A percentile compares a stretch with the other conserved stretches of the same genome.
Conservation (phyloP, 2,329 filamentous ascomycete genomes). For the Alternaria hordeiaustralica region DNA sequence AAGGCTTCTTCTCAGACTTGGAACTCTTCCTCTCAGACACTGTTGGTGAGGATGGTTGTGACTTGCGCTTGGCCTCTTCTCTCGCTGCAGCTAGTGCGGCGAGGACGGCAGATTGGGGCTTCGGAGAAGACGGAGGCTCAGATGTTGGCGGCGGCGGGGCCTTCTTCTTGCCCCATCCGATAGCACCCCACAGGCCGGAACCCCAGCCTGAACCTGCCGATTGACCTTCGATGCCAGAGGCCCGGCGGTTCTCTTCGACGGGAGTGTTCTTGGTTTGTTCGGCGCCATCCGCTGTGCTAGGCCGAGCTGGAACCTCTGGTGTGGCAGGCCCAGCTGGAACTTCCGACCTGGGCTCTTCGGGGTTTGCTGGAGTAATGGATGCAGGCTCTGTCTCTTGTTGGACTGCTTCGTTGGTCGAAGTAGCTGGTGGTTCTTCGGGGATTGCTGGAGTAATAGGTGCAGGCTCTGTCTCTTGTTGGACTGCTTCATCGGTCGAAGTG, state of each 20-base stretch:
- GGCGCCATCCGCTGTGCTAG: constrained; percentile 6
- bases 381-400: not conserved
- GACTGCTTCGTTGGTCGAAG: not conserved
- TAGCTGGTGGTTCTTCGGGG: not conserved
- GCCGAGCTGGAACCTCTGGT: not conserved
- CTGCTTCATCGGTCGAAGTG: not conserved
- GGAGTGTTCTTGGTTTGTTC: not conserved
- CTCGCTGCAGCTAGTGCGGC: constrained; percentile 12
- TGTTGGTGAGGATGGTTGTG: not conserved
- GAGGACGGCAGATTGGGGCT: constrained; percentile 12
- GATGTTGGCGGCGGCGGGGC: constrained; percentile 17
- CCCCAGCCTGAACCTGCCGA: constrained; percentile 30
- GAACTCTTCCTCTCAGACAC: constrained; percentile 8
- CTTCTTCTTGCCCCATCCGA: constrained; percentile 44
- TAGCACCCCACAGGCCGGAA: constrained; percentile 34
- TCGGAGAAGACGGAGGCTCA: constrained; percentile 10
- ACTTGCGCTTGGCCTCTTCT: constrained; percentile 11
- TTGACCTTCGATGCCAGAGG: constrained; percentile 12
- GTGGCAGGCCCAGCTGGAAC: not conserved
- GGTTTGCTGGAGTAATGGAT: not conserved
- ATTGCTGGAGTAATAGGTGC: not conserved
- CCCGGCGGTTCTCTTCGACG: constrained; percentile 6
- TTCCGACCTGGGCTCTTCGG: not conserved
- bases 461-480: not conserved
- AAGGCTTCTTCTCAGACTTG: constrained; percentile 1